Evolutionary conservation across 2,329 filamentous ascomycete species (phyloP), one percentile per base, ranked within the genome.

Genomic region (Talaromyces albobiverticillius): DNA sequence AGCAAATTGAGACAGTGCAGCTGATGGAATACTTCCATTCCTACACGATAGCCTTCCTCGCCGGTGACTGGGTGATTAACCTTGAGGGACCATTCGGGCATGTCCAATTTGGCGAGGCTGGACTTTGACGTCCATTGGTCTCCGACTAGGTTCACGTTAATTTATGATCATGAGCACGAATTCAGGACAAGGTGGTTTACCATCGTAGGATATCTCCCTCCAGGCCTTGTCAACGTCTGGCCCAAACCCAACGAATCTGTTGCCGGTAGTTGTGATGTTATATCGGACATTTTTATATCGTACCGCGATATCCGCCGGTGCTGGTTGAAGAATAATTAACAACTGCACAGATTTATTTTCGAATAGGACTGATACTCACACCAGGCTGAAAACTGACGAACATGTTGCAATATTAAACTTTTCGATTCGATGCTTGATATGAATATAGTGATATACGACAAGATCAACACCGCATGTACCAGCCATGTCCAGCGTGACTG

Each of bases 151-250:
- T 14, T 4, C 4, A 14, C 13, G 13, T 34, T 34, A 34, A 34
- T 34, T 34, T 10, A 14, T 14, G 31, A 34, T 3, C 6, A 34
- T 13, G 9, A 34, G 13, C 31, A 14, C 3, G 6, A 13, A 10
- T 10, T 29, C 25, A 9, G 25, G 6, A 3, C 13, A 4, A 14
- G 9, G 13, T 13, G 6, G 32, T 11, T 3, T 32, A 51, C 48
- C 48, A 31, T 53, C 51, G 13, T 53, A 53, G 9, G 51, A 53
- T 3, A 53, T 53, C n/a, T 53, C 51, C n/a, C 51, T 40, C 51
- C 51, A 53, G 4, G 42, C 51, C 18, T 32, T 25, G 34, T 53
- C 51, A 32, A 53, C 43, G 13, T 53, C 43, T 5, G 51, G 51
- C 14, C 51, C 51, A 31, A 38, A 40, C 29, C 51, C 51, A 3